These are phyloP conservation scores for Aspergillus sclerotioniger DNA, from an alignment of 495 filamentous ascomycete species.

Conservation along the genomic window DNA sequence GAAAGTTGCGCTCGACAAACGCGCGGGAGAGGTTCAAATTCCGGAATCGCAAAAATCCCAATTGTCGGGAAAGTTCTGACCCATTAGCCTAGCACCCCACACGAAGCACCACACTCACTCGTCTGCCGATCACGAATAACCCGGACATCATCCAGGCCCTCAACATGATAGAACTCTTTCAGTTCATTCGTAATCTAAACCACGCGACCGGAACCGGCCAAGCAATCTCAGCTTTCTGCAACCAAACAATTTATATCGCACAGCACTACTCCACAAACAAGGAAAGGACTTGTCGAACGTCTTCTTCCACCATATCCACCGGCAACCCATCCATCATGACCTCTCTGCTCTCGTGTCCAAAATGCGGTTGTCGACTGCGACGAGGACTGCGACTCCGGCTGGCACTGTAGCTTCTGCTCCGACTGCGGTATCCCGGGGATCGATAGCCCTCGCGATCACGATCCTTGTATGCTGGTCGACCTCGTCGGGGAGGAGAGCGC, in stretches of 20 bases:
- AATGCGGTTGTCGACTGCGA: slow-evolving; percentile 42
- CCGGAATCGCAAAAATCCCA: slow-evolving; percentile 68
- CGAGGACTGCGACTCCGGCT: slow-evolving; percentile 43
- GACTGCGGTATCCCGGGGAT: slow-evolving; percentile 46
- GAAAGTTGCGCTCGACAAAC: slow-evolving; percentile 67
- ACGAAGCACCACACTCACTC: slow-evolving; percentile 42
- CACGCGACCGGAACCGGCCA: slow-evolving; percentile 30
- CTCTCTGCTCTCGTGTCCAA: slow-evolving; percentile 55
- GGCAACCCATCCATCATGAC: slow-evolving; percentile 62
- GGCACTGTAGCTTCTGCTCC: slow-evolving; percentile 45
- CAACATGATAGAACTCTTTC: slow-evolving; percentile 55
- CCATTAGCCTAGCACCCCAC: too few species aligned
- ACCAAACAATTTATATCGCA: slow-evolving; percentile 17
- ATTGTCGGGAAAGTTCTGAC: slow-evolving; percentile 57
- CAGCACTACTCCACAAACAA: slow-evolving; percentile 5
- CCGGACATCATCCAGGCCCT: slow-evolving; percentile 59
- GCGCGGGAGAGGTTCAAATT: slow-evolving; percentile 56
- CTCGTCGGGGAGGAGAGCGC: slow-evolving; percentile 36
- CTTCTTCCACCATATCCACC: slow-evolving; percentile 59
- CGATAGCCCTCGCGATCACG: slow-evolving; percentile 56
- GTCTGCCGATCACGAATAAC: slow-evolving; percentile 67
- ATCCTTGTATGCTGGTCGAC: slow-evolving; percentile 49
- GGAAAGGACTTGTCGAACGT: slow-evolving; percentile 55
- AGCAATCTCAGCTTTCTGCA: slow-evolving; percentile 47
- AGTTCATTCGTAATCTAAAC: slow-evolving; percentile 62